Evolutionary conservation across 148 eudicot genomes (phyloP), one percentile per base, ranked within the genome.

Genomic region (Gaultheria prostrata): DNA sequence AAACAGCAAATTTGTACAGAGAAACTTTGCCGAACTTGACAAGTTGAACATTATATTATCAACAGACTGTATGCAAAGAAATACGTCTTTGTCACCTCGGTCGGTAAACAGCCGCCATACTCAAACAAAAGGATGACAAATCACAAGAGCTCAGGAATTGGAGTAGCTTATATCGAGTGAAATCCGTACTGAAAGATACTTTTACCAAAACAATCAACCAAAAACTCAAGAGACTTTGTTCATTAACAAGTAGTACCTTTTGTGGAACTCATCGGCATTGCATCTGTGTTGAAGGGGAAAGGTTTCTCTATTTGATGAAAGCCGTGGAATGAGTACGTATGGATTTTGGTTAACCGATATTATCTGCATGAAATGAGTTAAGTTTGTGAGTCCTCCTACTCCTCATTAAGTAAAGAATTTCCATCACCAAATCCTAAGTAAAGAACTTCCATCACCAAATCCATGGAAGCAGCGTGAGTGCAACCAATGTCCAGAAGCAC

Each of bases 171-270:
- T 63, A 3, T 11, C 46, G 61, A 84, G 48, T 32, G 43, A 54
- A 59, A 39, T 43, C 28, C 7, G 32, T 73, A 79, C 0, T 43
- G 26, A 28, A 33, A 53, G 74, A 43, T 1, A 73, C 18, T 33
- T 83, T 3, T 17, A 83, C 33, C 45, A 78, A 0, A 72, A 61
- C 28, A 50, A 73, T 61, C 15, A 77, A 72, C 15, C 8, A 21
- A 12, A 79, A 79, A 56, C 53, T 9, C 45, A 0, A 0, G 8
- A 46, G 74, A 20, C 15, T 39, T 43, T 10, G 53, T 12, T 24
- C 74, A 49, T 32, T 69, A 26, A 67, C 35, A 21, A 78, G 78
- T 46, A 48, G 63, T 30, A 85, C 86, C 75, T 80, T 59, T 48
- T 33, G 51, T 6, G 14, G 9, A 59, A 45, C 35, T 46, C 51